A percentile compares a stretch with the other conserved stretches of the same genome.
phyloP scores from a whole-genome alignment of 306 rosid genomes.

The Prunus persica region Prunus_persica_NCBIv2 NC_034013.1:5106001-5106500 shows the following conservation, averaged over 20 bases:
- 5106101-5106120: constrained; percentile 95
- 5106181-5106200: constrained; percentile 23
- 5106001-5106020: constrained; percentile 84
- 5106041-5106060: constrained; percentile 74
- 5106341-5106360: constrained; percentile 89
- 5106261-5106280: constrained; percentile 4
- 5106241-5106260: background rate
- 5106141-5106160: constrained; percentile 59
- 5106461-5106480: constrained; percentile 18
- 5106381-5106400: background rate
- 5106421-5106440: background rate
- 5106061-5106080: constrained; percentile 59
- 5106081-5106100: constrained; percentile 83
- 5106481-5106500: constrained; percentile 17
- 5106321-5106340: constrained; percentile 95
- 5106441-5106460: constrained; percentile 16
- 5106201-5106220: background rate
- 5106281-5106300: constrained; percentile 23
- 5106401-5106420: background rate
- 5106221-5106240: background rate
- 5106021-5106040: constrained; percentile 87
- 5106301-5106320: constrained; percentile 94
- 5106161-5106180: constrained; percentile 49
- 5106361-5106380: constrained; percentile 18
- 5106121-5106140: constrained; percentile 97